Conservation (phyloP, 2,329 filamentous ascomycete genomes). For the Hypoxylon sp. region DNA sequence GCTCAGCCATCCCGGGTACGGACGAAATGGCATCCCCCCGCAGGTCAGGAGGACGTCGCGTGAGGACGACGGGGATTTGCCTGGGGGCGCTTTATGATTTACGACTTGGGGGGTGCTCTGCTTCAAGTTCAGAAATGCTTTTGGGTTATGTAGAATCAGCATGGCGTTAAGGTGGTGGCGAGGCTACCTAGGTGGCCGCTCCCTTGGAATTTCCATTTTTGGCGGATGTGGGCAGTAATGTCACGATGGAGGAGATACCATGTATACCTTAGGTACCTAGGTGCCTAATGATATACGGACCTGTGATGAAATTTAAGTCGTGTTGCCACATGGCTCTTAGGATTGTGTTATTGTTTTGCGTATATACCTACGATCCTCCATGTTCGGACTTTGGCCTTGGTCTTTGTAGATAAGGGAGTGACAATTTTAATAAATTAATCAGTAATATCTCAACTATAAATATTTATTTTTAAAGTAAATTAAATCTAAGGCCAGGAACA, state of each 20-base stretch:
- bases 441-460: too few relatives aligned
- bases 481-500: too few relatives aligned
- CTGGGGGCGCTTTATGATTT: conserved; percentile 14
- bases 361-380: too few relatives aligned
- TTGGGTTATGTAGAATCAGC: neutral
- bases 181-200: neutral
- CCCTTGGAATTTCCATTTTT: neutral
- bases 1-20: conserved; percentile 61
- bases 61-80: conserved; percentile 2
- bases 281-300: conserved; percentile 9
- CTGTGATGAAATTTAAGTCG: conserved; percentile 4
- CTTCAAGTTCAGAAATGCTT: neutral
- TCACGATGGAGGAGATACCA: conserved; percentile 17
- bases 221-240: neutral
- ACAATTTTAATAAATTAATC: too few relatives aligned
- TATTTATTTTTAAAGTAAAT: too few relatives aligned
- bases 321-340: too few relatives aligned
- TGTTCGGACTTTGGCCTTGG: too few relatives aligned
- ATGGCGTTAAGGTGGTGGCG: conserved; percentile 18
- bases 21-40: conserved; percentile 50
- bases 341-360: too few relatives aligned
- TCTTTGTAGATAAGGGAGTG: too few relatives aligned
- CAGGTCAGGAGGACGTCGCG: neutral
- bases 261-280: too few relatives aligned
- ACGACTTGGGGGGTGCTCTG: neutral